Evolutionary conservation across 768 basidiomycete genomes (phyloP).

Genomic region (Termitomyces sp.): DNA sequence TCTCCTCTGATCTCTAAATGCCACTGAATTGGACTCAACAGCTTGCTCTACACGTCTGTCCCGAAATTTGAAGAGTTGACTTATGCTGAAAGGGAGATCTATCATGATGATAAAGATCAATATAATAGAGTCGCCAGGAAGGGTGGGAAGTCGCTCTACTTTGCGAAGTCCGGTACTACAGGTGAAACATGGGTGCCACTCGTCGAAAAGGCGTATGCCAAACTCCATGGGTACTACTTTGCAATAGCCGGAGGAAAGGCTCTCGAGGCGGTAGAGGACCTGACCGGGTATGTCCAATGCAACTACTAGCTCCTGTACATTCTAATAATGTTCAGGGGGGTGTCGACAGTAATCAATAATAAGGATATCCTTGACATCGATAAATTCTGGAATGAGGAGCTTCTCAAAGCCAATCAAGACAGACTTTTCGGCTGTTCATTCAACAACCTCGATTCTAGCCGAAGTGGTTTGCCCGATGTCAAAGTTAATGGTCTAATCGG

Average conservation of each 20-base stretch:
- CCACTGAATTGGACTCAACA: constrained; percentile 11
- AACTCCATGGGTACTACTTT: constrained; percentile 43
- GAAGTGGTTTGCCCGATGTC: constrained; percentile 18
- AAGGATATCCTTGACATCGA: constrained; percentile 46
- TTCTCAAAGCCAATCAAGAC: constrained; percentile 42
- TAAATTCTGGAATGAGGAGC: constrained; percentile 49
- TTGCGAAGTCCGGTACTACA: constrained; percentile 39
- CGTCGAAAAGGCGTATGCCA: constrained; percentile 57
- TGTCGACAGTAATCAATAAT: constrained; percentile 36
- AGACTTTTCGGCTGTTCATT: constrained; percentile 50
- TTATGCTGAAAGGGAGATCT: constrained; percentile 33
- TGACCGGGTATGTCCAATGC: constrained; percentile 40
- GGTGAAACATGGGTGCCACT: constrained; percentile 53
- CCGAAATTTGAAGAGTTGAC: constrained; percentile 47
- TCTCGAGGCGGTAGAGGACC: constrained; percentile 47
- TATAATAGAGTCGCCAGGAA: constrained; percentile 41
- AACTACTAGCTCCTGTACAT: not conserved
- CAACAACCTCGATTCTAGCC: constrained; percentile 22
- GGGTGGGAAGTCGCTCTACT: constrained; percentile 43
- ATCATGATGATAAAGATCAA: constrained; percentile 43
- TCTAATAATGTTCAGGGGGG: constrained; percentile 25
- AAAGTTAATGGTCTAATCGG: constrained; percentile 27
- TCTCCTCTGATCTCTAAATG: not conserved
- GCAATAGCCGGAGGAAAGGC: constrained; percentile 29
- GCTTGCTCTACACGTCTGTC: constrained; percentile 40